A percentile compares a stretch with the other conserved stretches of the same genome.
These are phyloP conservation scores for Wilcoxina mikolae DNA, from an alignment of 495 filamentous ascomycete species.

Conservation along the genomic window DNA sequence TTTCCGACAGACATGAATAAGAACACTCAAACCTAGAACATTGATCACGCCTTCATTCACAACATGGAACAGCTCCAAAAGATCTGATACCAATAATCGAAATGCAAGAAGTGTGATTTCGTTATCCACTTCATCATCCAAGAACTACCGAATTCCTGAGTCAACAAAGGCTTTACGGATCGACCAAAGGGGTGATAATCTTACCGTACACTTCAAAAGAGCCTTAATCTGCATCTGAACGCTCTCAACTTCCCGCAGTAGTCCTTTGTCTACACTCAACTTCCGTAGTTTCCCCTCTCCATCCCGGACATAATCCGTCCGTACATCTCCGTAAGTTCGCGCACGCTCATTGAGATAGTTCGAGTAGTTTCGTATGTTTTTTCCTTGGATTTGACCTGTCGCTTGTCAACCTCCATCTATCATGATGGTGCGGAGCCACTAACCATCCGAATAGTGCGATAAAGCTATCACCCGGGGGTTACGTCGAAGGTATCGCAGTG, in stretches of 20 bases:
- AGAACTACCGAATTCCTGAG: constrained; percentile 42
- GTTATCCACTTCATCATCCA: constrained; percentile 82
- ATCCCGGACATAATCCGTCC: constrained; percentile 75
- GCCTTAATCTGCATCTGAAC: constrained; percentile 81
- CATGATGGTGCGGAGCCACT: neutral
- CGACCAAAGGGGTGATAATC: no score
- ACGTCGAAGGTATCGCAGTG: constrained; percentile 69
- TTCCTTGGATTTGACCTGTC: constrained; percentile 81
- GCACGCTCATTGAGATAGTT: constrained; percentile 74
- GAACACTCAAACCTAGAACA: constrained; percentile 70
- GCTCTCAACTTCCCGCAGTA: constrained; percentile 79
- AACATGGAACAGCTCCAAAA: constrained; percentile 80
- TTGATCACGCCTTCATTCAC: constrained; percentile 98
- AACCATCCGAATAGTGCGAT: constrained; percentile 82
- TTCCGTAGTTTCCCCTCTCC: constrained; percentile 73
- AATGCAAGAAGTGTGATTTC: constrained; percentile 97
- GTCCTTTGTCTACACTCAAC: constrained; percentile 78
- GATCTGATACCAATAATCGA: constrained; percentile 74
- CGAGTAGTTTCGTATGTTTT: constrained; percentile 85
- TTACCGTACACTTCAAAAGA: constrained; percentile 77
- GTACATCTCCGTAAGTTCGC: constrained; percentile 64
- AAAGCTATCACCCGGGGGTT: constrained; percentile 74
- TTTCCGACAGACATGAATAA: neutral
- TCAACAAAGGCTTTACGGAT: neutral
- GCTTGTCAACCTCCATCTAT: neutral